Base-by-base conservation (phyloP, 805 yeast species). In the Suhomyces sp. region DNA sequence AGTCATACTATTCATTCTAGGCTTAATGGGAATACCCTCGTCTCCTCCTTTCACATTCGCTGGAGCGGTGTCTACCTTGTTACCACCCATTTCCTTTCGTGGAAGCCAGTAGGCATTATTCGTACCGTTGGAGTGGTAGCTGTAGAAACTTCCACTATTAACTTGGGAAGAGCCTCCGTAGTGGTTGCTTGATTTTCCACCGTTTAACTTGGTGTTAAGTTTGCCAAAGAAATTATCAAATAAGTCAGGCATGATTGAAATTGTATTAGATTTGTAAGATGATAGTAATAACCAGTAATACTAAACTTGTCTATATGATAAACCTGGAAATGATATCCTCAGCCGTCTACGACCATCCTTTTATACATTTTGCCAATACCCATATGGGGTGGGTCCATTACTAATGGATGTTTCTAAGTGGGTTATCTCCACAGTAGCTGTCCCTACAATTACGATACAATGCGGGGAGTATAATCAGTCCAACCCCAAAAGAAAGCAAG, bases 101-200 rank as follows among this genome's bases (percentile, higher is more conserved):
- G 68, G 63, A 46, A 65, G 42, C 72, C 72, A 66, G 22, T 59
- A 65, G 18, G 60, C 56, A 42, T 65, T 66, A 40, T 66, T 66
- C 22, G 65, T 63, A 15, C 55, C 50, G 28, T 51, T 60, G 26
- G 53, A 39, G 27, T 60, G 67, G 39, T 65, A 65, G 39, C 57
- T 64, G 39, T 65, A 65, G 38, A 47, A 64, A 3, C 46, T 46
- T 2, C 72, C 72, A 4, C 64, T 44, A 35, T 65, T 66, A 9
- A 65, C 70, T 36, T 58, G 69, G 3, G 56, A 41, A 10, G 55
- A 33, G 21, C 60, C 58, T 12, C 55, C 51, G 40, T 64, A 61
- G 30, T 56, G 60, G 14, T 48, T 53, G 8, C 46, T 49, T 19
- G 67, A 44, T 31, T 60, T 61, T 13, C 70, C 70, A 10, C 65